Evolutionary conservation across 225 moss, liverwort and hornwort species (phyloP), one percentile per base, ranked within the genome.

Genomic region (Asterella californica): DNA sequence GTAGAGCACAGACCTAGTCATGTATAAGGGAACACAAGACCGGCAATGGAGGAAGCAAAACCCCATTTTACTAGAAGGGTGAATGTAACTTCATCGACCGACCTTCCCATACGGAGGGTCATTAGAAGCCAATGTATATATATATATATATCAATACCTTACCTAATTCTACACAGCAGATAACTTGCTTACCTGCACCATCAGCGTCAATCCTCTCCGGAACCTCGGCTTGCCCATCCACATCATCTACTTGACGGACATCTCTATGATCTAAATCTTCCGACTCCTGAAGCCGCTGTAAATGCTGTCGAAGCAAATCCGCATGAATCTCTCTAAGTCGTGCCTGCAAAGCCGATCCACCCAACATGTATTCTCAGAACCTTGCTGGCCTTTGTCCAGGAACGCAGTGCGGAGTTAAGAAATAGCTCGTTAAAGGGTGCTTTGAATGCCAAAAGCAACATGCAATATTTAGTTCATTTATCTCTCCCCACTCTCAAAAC

Each of bases 251-350:
- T 59, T 75, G 83, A 19, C 69, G 79, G 65, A 74, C 90, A 52
- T 76, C 32, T 37, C 76, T 80, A 76, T 74, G 80, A 33, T 88
- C 85, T 57, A 87, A 85, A 75, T 88, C 89, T 57, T 88, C 91
- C 12, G 90, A 80, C 55, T 94, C 91, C 42, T 94, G 88, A 42
- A 93, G 85, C 29, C 92, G 90, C 75, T 89, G 82, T 70, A 93
- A 84, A 81, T 97, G 93, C 88, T 93, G 91, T 32, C 92, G 90
- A 75, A 88, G 92, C 32, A 97, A 87, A 78, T 90, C 94, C 54
- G 75, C 81, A 85, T 97, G 94, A 69, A 97, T 97, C 80, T 97
- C 90, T 77, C 90, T 86, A 17, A 97, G 80, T 70, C 93, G 86
- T 82, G 93, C 93, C 88, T 89, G 88, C 81, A 37, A 76, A 15